A percentile compares a stretch with the other conserved stretches of the same genome.
Conservation (phyloP, 768 basidiomycete genomes). For the Tricholoma terreum region DNA sequence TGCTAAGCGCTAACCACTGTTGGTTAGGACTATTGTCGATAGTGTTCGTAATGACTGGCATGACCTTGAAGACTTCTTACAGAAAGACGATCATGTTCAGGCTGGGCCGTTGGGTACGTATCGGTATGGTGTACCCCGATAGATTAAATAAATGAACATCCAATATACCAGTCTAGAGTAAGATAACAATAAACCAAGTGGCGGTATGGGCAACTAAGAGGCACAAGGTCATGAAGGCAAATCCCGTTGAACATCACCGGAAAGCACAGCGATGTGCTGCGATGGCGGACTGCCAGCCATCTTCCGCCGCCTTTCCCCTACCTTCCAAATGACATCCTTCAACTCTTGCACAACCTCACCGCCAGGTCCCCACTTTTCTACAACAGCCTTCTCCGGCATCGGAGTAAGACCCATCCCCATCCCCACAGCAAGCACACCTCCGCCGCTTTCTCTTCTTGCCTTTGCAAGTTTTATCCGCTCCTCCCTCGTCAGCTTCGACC, state of each 20-base stretch:
- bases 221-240: not conserved
- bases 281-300: slow-evolving; percentile 29
- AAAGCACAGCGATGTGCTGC: not conserved
- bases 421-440: slow-evolving; percentile 23
- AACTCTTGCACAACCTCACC: slow-evolving; percentile 82
- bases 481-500: slow-evolving; percentile 66
- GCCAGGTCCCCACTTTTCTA: slow-evolving; percentile 65
- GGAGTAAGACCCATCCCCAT: slow-evolving; percentile 12
- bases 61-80: no score
- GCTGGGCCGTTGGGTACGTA: no score
- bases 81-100: no score
- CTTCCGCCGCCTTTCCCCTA: slow-evolving; percentile 64
- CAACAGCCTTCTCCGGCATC: slow-evolving; percentile 11
- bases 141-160: not conserved
- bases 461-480: slow-evolving; percentile 67
- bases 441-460: slow-evolving; percentile 47
- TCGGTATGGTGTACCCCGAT: no score
- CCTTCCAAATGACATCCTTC: slow-evolving; percentile 86
- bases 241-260: slow-evolving; percentile 1
- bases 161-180: not conserved
- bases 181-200: not conserved
- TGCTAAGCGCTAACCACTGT: no score
- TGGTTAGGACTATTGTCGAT: no score
- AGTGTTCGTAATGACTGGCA: no score
- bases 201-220: not conserved